phyloP scores from a whole-genome alignment of 2,329 filamentous ascomycete species.

The Arthrobotrys entomopaga region DNA sequence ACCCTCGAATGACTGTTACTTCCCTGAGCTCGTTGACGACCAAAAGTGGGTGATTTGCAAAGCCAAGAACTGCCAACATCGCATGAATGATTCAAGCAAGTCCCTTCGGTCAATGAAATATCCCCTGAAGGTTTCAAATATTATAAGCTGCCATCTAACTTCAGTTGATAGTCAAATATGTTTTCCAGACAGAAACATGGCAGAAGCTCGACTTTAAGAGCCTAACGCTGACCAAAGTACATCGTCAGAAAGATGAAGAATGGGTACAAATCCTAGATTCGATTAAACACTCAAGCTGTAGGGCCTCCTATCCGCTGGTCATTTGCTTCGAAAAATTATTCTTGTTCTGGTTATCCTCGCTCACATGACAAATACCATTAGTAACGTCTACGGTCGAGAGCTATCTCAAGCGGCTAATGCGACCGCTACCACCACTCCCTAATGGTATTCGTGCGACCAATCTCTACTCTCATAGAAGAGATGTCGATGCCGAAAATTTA shows the following conservation, averaged over 20 bases:
- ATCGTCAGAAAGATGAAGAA: constrained; percentile 68
- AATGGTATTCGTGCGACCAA: constrained; percentile 57
- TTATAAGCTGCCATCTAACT: constrained; percentile 1
- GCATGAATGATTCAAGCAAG: constrained; percentile 47
- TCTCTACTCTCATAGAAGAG: constrained; percentile 58
- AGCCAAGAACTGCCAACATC: constrained; percentile 34
- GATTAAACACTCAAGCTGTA: constrained; percentile 60
- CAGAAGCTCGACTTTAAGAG: constrained; percentile 67
- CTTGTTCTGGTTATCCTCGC: not conserved
- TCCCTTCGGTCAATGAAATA: no score
- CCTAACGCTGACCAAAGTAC: constrained; percentile 68
- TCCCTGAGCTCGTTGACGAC: constrained; percentile 45
- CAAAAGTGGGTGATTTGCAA: constrained; percentile 37
- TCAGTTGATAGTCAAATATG: constrained; percentile 68
- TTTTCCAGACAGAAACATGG: constrained; percentile 70
- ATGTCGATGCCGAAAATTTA: constrained; percentile 61
- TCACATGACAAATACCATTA: not conserved
- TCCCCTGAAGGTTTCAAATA: constrained; percentile 56
- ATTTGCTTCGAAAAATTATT: not conserved
- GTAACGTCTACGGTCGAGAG: constrained; percentile 28
- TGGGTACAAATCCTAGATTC: constrained; percentile 70
- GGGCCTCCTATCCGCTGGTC: not conserved
- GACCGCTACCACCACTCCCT: constrained; percentile 46
- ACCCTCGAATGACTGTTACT: constrained; percentile 33
- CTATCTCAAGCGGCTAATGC: constrained; percentile 46